Evolutionary conservation across 2,329 filamentous ascomycete genomes (phyloP).

Genomic region (Botrytis fabae): DNA sequence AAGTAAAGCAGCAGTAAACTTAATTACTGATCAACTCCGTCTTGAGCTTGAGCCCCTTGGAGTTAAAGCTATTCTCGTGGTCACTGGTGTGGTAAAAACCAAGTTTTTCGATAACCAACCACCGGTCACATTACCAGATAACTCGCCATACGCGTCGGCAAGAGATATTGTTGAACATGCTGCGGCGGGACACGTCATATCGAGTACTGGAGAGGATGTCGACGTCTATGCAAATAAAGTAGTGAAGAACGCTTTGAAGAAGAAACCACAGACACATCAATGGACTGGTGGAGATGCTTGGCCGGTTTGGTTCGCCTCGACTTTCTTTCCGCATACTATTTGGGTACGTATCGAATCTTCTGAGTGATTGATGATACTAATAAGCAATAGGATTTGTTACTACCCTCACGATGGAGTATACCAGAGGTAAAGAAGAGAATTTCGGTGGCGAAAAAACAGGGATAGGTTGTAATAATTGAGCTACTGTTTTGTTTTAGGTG

Average conservation of each 20-base stretch:
- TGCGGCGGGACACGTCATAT: conserved; percentile 20
- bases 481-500: neutral
- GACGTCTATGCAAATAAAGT: conserved; percentile 30
- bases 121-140: conserved; percentile 24
- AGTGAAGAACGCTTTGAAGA: conserved; percentile 33
- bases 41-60: conserved; percentile 32
- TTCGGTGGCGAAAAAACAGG: conserved; percentile 18
- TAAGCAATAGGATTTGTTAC: conserved; percentile 19
- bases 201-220: conserved; percentile 21
- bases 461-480: neutral
- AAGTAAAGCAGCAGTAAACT: conserved; percentile 31
- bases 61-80: conserved; percentile 31
- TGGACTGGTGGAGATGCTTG: conserved; percentile 29
- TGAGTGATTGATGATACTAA: neutral
- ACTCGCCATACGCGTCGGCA: conserved; percentile 31
- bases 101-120: conserved; percentile 33
- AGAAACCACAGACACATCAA: conserved; percentile 29
- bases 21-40: conserved; percentile 29
- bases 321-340: conserved; percentile 27
- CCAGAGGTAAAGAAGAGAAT: conserved; percentile 23
- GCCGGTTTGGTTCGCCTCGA: conserved; percentile 28
- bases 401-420: conserved; percentile 11
- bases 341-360: conserved; percentile 25
- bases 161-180: conserved; percentile 29
- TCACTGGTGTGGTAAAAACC: conserved; percentile 31